Evolutionary conservation across 2,329 filamentous ascomycete genomes (phyloP), one percentile per base, ranked within the genome.

Genomic region (Fusarium nanum): DNA sequence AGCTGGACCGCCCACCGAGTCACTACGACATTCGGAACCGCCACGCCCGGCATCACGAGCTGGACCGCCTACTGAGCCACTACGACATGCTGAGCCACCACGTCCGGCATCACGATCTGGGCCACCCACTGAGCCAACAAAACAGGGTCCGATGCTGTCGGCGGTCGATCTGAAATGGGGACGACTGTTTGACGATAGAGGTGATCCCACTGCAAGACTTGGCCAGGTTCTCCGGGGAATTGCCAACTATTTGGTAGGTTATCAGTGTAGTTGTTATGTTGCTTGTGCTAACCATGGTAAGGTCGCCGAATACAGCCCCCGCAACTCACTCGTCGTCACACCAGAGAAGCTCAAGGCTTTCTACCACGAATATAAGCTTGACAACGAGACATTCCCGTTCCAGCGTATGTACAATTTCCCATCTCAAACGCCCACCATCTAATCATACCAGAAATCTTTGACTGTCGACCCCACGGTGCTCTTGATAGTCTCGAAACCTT

Each of bases 111-210:
- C 64, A 11, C 63, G 53, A 18, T 46, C 63, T 25, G 42, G 65
- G 11, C 56, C 50, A 9, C 49, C 63, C n/a, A 58, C 67, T 5
- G 64, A 63, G 10, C 27, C 47, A 10, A 47, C 40, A 3, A 44
- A 23, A 6, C 57, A 59, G 3, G 61, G 40, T 1, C 57, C 64
- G 11, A 41, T 48, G 12, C 41, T 75, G 12, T 78, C 75, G 2
- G 86, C 87, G 3, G 79, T 92, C 28, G 92, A 94, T 76, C 88
- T 87, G 76, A 90, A 90, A 76, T 97, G 93, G 93, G 91, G 92
- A 8, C 84, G 84, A 12, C 78, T 97, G 5, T 97, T 97, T 76
- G 89, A 92, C 48, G 82, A 84, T 5, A 84, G 89, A 28, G 91
- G 90, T 0, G 85, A 86, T 59, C 88, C 92, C 2, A 94, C 93